Conservation (phyloP, 129 eudicot genomes). For the Tagetes patula region DNA sequence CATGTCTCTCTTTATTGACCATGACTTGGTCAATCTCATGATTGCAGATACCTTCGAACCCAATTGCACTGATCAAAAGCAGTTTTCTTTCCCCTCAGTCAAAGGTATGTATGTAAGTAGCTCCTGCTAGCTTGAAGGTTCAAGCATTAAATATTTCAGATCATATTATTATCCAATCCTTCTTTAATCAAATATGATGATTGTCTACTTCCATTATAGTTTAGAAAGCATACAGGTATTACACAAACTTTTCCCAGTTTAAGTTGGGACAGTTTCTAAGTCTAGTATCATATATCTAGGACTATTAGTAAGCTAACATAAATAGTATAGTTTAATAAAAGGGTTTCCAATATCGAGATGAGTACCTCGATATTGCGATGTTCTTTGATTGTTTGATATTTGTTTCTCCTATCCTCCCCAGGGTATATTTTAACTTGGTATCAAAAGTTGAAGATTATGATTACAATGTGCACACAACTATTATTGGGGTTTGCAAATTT, state of each 20-base stretch:
- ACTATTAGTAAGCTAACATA: slow-evolving; percentile 13
- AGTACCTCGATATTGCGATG: not conserved
- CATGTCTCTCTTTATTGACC: slow-evolving; percentile 18
- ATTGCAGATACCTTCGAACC: slow-evolving; percentile 86
- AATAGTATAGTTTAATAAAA: not conserved
- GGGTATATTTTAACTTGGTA: not conserved
- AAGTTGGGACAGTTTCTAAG: not conserved
- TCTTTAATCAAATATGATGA: not conserved
- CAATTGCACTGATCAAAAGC: slow-evolving; percentile 71
- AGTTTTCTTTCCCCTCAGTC: slow-evolving; percentile 77
- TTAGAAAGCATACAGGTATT: not conserved
- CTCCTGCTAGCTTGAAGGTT: slow-evolving; percentile 21
- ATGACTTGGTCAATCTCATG: slow-evolving; percentile 23
- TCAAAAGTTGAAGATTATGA: slow-evolving; percentile 5
- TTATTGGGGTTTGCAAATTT: slow-evolving; percentile 22
- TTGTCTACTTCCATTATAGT: not conserved
- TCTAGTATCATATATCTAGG: slow-evolving; percentile 1
- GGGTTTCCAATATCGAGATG: not conserved
- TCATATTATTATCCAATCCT: no score
- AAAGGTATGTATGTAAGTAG: slow-evolving; percentile 54
- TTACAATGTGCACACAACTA: slow-evolving; percentile 9
- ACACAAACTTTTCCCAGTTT: not conserved
- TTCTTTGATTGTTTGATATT: not conserved
- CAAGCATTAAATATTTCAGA: not conserved
- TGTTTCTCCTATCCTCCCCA: slow-evolving; percentile 1